Base-by-base conservation (phyloP, 805 yeast genomes). In the Ogataea glucozyma region DNA sequence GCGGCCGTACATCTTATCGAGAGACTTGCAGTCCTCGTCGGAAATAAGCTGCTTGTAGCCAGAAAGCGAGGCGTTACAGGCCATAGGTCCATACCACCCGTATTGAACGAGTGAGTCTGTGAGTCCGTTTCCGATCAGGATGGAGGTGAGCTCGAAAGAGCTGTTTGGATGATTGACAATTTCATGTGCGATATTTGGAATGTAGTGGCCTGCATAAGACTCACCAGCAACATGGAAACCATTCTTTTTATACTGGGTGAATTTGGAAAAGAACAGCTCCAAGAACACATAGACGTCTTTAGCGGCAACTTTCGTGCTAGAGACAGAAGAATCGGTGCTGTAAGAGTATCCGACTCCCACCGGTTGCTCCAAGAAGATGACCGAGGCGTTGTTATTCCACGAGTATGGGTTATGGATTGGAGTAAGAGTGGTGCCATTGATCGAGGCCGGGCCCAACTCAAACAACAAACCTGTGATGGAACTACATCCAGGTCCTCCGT, bases 401-500 rank as follows among this genome's bases (percentile, higher is more conserved):
- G 93, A 77, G 66, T 80, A 68, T 17, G 89, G 89, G 69, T 88
- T 88, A 65, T 68, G 67, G 31, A 75, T 72, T 17, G 90, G 90
- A 56, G 76, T 75, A 46, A 81, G 61, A 20, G 83, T 77, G 31
- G 76, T 63, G 45, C 72, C 76, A 33, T 57, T 46, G 48, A 88
- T 80, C 17, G 81, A 72, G 2, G 95, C 73, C 12, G 96, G 91
- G 21, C 96, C 96, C 55, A 88, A 73, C 62, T 88, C 96, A 61
- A 87, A 86, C 61, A 88, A 84, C 52, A 86, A 73, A 0, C 96
- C 96, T 11, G 95, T 86, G 67, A 87, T 67, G 9, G 95, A 86
- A 12, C 95, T 85, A 67, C 96, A 88, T 4, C 97, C 97, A 32
- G 97, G 96, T 13, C 97, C 97, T 54, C 97, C 97, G 61, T 88